Evolutionary conservation across 345 rosid genomes (phyloP).

Genomic region (Kandelia obovata): DNA sequence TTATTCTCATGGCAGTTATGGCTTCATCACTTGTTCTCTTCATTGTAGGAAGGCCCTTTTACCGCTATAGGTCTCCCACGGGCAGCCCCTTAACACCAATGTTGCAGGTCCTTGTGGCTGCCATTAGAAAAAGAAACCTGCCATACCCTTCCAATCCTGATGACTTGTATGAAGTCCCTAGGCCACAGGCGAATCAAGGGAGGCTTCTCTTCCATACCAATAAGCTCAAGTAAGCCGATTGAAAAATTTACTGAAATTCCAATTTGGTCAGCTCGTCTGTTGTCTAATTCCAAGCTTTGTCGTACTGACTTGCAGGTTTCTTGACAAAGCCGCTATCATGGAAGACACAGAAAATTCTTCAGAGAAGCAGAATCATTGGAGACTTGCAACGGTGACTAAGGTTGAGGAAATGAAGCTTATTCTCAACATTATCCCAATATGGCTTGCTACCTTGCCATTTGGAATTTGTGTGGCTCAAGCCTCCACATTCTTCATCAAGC

Average conservation of each 20-base stretch:
- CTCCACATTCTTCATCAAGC: slow-evolving; percentile 91
- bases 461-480: slow-evolving; percentile 73
- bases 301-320: slow-evolving; percentile 50
- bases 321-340: slow-evolving; percentile 80
- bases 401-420: slow-evolving; percentile 88
- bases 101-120: slow-evolving; percentile 74
- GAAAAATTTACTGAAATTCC: not conserved
- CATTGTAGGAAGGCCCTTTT: slow-evolving; percentile 60
- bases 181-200: slow-evolving; percentile 34
- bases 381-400: slow-evolving; percentile 69
- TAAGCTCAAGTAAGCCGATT: slow-evolving; percentile 56
- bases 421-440: slow-evolving; percentile 83
- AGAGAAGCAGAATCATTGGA: slow-evolving; percentile 60
- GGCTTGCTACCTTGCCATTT: slow-evolving; percentile 73
- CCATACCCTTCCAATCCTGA: slow-evolving; percentile 50
- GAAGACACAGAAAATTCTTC: slow-evolving; percentile 33
- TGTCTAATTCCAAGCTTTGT: not conserved
- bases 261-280: not conserved
- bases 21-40: slow-evolving; percentile 57
- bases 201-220: slow-evolving; percentile 64
- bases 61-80: slow-evolving; percentile 57
- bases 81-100: slow-evolving; percentile 87
- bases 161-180: slow-evolving; percentile 48
- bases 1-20: slow-evolving; percentile 59
- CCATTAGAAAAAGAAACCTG: slow-evolving; percentile 66